Conservation (phyloP, 331 rosid genomes). For the Erythrophleum ivorense region DNA sequence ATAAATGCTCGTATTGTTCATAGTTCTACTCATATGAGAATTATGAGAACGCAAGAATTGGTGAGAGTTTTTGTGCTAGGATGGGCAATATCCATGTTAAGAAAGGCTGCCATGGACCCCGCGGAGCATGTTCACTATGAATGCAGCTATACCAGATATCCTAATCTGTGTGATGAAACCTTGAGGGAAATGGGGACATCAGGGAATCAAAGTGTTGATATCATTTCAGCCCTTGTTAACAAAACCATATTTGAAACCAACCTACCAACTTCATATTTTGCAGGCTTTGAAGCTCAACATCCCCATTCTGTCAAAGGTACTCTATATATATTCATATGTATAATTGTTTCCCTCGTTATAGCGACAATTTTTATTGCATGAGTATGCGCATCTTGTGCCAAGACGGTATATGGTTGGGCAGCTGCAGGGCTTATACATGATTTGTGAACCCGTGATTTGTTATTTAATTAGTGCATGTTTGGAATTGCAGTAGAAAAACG, state of each 20-base stretch:
- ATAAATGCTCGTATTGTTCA: too few relatives aligned
- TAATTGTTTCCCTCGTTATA: neutral
- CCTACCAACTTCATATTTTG: slow-evolving; percentile 32
- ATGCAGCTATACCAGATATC: slow-evolving; percentile 52
- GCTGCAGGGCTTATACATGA: too few relatives aligned
- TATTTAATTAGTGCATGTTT: too few relatives aligned
- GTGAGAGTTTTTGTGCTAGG: slow-evolving; percentile 25
- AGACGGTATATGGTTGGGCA: too few relatives aligned
- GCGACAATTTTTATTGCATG: neutral
- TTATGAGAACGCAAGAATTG: neutral
- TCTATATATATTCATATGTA: neutral
- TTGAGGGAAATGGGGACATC: slow-evolving; percentile 38
- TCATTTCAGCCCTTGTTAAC: slow-evolving; percentile 45
- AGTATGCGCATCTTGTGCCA: too few relatives aligned
- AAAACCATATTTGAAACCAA: slow-evolving; percentile 50
- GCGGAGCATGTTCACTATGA: slow-evolving; percentile 15
- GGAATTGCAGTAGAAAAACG: too few relatives aligned
- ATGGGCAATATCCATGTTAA: slow-evolving; percentile 30
- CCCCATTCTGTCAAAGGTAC: slow-evolving; percentile 41
- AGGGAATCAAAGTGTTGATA: slow-evolving; percentile 33
- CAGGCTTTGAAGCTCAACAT: slow-evolving; percentile 32
- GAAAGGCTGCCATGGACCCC: neutral
- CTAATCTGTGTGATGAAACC: slow-evolving; percentile 49
- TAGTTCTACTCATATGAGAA: neutral
- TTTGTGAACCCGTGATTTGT: too few relatives aligned